Conservation (phyloP, 2,329 filamentous ascomycete genomes). For the Arthrobotrys pseudoclavata region DNA sequence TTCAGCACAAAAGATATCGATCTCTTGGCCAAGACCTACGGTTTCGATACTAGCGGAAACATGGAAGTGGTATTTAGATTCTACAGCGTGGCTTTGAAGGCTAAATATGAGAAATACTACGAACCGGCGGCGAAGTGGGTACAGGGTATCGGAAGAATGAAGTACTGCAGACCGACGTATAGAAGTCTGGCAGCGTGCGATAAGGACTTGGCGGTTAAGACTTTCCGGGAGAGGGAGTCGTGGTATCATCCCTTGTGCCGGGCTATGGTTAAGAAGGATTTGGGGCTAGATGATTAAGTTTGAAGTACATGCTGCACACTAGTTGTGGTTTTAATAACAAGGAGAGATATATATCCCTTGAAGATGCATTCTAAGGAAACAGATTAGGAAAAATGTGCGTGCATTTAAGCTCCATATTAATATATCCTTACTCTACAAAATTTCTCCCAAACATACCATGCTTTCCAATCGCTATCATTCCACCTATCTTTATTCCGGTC, state of each 20-base stretch:
- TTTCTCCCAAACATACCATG: background rate
- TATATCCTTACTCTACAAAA: background rate
- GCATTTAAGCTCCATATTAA: background rate
- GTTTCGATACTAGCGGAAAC: constrained; percentile 80
- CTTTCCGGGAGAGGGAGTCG: constrained; percentile 86
- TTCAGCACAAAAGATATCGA: constrained; percentile 77
- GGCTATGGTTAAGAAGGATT: constrained; percentile 86
- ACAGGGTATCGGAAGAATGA: constrained; percentile 90
- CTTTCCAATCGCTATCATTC: too few species aligned
- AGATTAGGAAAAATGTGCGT: background rate
- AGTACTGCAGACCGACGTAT: constrained; percentile 92
- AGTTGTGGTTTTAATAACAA: background rate
- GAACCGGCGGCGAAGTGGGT: constrained; percentile 80
- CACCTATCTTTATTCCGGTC: background rate
- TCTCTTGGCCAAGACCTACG: constrained; percentile 81
- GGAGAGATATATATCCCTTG: background rate
- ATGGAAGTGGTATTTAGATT: constrained; percentile 87
- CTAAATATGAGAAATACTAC: constrained; percentile 78
- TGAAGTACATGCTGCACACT: background rate
- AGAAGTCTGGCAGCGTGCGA: constrained; percentile 81
- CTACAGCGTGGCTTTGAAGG: constrained; percentile 81
- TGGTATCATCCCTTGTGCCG: constrained; percentile 97
- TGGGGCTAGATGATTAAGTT: constrained; percentile 68
- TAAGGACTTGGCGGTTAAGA: constrained; percentile 79
- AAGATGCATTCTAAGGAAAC: background rate